Percentiles rank a stretch among this genome's conserved stretches.
phyloP scores from a whole-genome alignment of 805 yeast species.

The Saturnispora galanensis region DNA sequence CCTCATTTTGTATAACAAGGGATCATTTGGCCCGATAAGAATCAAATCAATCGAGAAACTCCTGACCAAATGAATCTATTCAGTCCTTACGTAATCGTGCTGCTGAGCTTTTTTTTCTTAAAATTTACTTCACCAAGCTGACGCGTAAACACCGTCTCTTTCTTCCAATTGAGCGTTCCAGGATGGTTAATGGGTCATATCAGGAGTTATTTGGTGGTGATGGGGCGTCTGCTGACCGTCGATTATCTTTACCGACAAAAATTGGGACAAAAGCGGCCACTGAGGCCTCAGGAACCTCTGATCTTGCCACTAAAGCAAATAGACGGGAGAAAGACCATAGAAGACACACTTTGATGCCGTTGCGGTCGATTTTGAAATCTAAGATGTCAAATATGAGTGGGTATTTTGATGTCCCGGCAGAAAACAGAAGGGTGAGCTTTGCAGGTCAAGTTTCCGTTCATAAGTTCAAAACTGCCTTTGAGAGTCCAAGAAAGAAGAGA shows the following conservation, averaged over 20 bases:
- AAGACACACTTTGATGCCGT: constrained; percentile 29
- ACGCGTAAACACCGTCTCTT: too few relatives aligned
- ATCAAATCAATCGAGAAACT: too few relatives aligned
- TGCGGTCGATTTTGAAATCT: constrained; percentile 32
- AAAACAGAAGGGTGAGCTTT: constrained; percentile 57
- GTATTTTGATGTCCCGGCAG: constrained; percentile 25
- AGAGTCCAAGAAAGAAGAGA: constrained; percentile 6
- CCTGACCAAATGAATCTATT: too few relatives aligned
- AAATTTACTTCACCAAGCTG: too few relatives aligned
- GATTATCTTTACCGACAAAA: constrained; percentile 2
- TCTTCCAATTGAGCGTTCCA: too few relatives aligned
- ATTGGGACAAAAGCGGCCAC: neutral
- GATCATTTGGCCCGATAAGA: neutral
- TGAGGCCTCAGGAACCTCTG: too few relatives aligned
- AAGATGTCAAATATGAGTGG: constrained; percentile 5
- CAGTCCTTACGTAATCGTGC: too few relatives aligned
- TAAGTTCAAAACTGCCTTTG: constrained; percentile 21
- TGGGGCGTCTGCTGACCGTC: too few relatives aligned
- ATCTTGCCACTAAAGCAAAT: too few relatives aligned
- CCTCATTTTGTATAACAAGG: neutral
- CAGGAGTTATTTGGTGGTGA: too few relatives aligned
- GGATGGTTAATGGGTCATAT: too few relatives aligned
- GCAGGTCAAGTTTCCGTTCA: constrained; percentile 68
- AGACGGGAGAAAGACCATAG: constrained; percentile 12
- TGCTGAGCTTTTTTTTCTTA: too few relatives aligned